These are phyloP conservation scores for Pyrus betulifolia DNA, from an alignment of 306 rosid genomes.

Conservation along the genomic window DNA sequence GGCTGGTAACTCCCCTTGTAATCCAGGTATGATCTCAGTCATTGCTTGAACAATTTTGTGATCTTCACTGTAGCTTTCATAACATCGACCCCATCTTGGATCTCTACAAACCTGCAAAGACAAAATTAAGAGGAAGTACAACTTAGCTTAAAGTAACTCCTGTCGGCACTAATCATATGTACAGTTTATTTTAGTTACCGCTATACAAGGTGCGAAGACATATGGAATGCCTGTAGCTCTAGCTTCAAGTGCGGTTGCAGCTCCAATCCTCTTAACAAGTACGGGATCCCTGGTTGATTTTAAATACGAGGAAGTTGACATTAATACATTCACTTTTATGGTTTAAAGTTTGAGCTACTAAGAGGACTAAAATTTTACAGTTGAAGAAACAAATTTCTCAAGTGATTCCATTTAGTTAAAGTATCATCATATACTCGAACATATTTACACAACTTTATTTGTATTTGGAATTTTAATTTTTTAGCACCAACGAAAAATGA, in stretches of 20 bases:
- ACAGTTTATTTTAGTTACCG: slow-evolving; percentile 8
- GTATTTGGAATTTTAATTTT: too few species aligned
- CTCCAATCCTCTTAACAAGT: slow-evolving; percentile 32
- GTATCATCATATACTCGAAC: too few species aligned
- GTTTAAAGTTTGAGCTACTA: not conserved
- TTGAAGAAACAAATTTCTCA: not conserved
- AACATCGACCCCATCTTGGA: slow-evolving; percentile 48
- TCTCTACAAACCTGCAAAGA: slow-evolving; percentile 32
- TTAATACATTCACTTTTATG: not conserved
- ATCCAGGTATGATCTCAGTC: slow-evolving; percentile 31
- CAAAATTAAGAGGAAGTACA: not conserved
- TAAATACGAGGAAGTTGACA: not conserved
- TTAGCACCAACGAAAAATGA: too few species aligned
- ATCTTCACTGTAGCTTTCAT: slow-evolving; percentile 36
- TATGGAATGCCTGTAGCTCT: slow-evolving; percentile 40
- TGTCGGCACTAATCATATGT: not conserved
- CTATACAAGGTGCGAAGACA: slow-evolving; percentile 34
- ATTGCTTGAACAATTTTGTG: slow-evolving; percentile 24
- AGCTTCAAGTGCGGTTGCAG: slow-evolving; percentile 34
- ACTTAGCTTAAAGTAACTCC: not conserved
- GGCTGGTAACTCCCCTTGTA: slow-evolving; percentile 36
- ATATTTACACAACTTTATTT: too few species aligned
- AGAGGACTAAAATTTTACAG: not conserved
- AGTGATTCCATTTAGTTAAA: not conserved
- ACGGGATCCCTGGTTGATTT: slow-evolving; percentile 21